Evolutionary conservation across 352 stramenopile genomes (phyloP).

Genomic region (Pythium angustatum): DNA sequence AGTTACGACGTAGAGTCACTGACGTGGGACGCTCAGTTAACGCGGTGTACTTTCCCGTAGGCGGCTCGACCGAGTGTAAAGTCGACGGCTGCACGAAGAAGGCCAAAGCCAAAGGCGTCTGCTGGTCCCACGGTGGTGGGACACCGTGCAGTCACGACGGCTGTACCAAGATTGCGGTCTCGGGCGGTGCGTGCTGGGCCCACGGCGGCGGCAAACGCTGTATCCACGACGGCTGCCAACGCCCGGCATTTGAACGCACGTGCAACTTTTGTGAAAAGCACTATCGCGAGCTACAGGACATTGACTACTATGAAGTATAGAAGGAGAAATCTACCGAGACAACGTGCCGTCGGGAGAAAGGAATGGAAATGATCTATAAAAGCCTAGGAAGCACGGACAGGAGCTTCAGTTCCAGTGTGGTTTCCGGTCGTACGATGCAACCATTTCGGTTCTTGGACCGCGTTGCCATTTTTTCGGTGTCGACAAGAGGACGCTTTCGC

Average conservation of each 20-base stretch:
- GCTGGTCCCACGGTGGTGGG: constrained; percentile 30
- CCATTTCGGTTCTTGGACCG: too few species aligned
- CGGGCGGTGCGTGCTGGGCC: constrained; percentile 5
- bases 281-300: constrained; percentile 25
- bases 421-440: too few species aligned
- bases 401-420: too few species aligned
- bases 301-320: constrained; percentile 22
- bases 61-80: constrained; percentile 27
- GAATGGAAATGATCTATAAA: too few species aligned
- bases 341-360: too few species aligned
- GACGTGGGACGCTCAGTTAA: too few species aligned
- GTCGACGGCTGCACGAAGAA: constrained; percentile 25
- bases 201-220: constrained; percentile 16
- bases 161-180: constrained; percentile 27
- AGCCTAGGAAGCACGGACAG: too few species aligned
- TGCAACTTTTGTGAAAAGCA: constrained; percentile 23
- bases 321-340: too few species aligned
- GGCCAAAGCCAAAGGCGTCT: constrained; percentile 23
- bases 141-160: constrained; percentile 15
- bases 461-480: too few species aligned
- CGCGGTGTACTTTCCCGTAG: not conserved
- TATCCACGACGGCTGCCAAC: constrained; percentile 34
- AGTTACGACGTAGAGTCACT: too few species aligned
- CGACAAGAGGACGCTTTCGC: too few species aligned
- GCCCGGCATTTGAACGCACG: constrained; percentile 33